phyloP scores from a whole-genome alignment of 495 filamentous ascomycete genomes.

The Elasticomyces elasticus region DNA sequence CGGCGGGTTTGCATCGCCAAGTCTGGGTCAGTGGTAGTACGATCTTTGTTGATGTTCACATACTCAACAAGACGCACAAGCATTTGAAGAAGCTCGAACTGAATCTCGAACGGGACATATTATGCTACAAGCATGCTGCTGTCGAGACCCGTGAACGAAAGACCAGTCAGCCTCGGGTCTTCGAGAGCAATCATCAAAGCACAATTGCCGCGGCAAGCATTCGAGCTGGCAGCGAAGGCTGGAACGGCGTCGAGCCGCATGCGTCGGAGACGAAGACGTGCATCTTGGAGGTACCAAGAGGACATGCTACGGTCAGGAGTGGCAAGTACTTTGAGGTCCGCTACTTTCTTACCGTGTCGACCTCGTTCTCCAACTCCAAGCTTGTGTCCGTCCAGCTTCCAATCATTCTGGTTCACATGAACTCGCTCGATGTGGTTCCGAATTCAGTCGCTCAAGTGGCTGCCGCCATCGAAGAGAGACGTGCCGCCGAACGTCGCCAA shows the following conservation, averaged over 20 bases:
- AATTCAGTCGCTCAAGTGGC: slow-evolving; percentile 49
- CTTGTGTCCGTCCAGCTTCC: slow-evolving; percentile 44
- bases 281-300: slow-evolving; percentile 42
- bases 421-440: slow-evolving; percentile 50
- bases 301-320: slow-evolving; percentile 40
- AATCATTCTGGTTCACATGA: slow-evolving; percentile 48
- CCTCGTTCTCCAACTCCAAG: slow-evolving; percentile 37
- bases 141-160: slow-evolving; percentile 39
- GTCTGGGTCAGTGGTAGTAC: slow-evolving; percentile 49
- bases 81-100: slow-evolving; percentile 41
- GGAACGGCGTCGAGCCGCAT: slow-evolving; percentile 38
- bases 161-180: slow-evolving; percentile 42
- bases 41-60: slow-evolving; percentile 45
- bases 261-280: slow-evolving; percentile 42
- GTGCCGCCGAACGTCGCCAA: slow-evolving; percentile 19
- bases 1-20: slow-evolving; percentile 46
- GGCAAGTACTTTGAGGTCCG: slow-evolving; percentile 45
- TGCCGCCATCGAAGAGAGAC: slow-evolving; percentile 44
- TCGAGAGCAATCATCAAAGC: slow-evolving; percentile 40
- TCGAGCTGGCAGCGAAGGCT: slow-evolving; percentile 34
- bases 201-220: slow-evolving; percentile 33
- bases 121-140: slow-evolving; percentile 43
- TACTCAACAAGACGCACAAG: slow-evolving; percentile 41
- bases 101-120: slow-evolving; percentile 37
- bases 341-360: slow-evolving; percentile 42